These are phyloP conservation scores for Pelargonium fulgidum DNA, from an alignment of 441 rosid species.

Conservation along the genomic window DNA sequence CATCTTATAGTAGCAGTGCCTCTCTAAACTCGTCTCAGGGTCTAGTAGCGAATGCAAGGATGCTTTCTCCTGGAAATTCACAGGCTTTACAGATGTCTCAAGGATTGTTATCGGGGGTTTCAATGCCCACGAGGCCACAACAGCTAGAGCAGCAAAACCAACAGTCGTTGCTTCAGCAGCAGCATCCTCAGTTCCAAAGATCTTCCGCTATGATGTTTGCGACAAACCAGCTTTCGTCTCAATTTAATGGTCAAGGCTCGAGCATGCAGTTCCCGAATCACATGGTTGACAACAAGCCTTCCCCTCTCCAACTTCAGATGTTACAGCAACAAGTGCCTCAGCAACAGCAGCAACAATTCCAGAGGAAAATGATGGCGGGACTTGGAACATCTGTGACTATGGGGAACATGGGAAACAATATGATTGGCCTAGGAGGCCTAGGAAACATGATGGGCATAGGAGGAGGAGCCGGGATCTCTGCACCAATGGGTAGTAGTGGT, in stretches of 20 bases:
- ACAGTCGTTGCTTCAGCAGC: slow-evolving; percentile 61
- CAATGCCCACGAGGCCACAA: slow-evolving; percentile 60
- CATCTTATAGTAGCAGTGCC: slow-evolving; percentile 41
- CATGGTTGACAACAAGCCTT: slow-evolving; percentile 47
- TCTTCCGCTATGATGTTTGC: slow-evolving; percentile 48
- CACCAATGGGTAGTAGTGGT: slow-evolving; percentile 47
- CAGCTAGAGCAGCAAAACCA: slow-evolving; percentile 51
- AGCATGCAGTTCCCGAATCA: slow-evolving; percentile 69
- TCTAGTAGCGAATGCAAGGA: slow-evolving; percentile 48
- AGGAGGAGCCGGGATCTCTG: slow-evolving; percentile 64
- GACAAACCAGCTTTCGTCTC: slow-evolving; percentile 56
- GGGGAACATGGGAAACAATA: slow-evolving; percentile 60
- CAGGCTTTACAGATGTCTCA: slow-evolving; percentile 76
- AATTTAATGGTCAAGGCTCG: slow-evolving; percentile 45
- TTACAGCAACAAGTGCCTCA: slow-evolving; percentile 54
- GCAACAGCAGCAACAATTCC: slow-evolving; percentile 43
- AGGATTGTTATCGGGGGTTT: slow-evolving; percentile 35
- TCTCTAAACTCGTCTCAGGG: slow-evolving; percentile 46
- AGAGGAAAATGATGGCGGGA: slow-evolving; percentile 71
- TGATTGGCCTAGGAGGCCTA: slow-evolving; percentile 59
- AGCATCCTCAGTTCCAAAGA: slow-evolving; percentile 68
- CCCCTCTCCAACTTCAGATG: slow-evolving; percentile 61
- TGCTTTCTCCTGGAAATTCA: slow-evolving; percentile 66
- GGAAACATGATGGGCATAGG: slow-evolving; percentile 61
- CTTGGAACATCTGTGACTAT: slow-evolving; percentile 52